Base-by-base conservation (phyloP, 1,284 basidiomycete species). In the Trametes polyzona region DNA sequence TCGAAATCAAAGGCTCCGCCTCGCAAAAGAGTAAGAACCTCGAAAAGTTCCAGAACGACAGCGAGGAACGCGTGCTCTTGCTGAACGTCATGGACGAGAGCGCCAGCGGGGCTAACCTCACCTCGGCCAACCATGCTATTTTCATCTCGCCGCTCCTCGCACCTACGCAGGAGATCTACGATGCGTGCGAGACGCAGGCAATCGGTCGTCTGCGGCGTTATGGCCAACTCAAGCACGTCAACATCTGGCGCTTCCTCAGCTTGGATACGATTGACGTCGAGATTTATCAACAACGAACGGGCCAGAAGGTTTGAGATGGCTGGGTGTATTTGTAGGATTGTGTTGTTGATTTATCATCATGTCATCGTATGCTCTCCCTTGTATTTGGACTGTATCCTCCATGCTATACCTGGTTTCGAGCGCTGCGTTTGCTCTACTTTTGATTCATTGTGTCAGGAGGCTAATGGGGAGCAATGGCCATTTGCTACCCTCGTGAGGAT, bases 41-140 rank as follows among this genome's bases (percentile, higher is more conserved):
- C 35, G 88, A 93, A 67, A 81, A 81, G 64, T 95, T 96, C 83
- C 93, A 97, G 75, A 83, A 89, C 56, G 78, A 85, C 36, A 83
- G 86, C 63, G 76, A 81, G 52, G 86, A 88, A 63, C 87, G 93
- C 9, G 94, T 97, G 1, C 78, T 98, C 29, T 78, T 98, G 52
- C 78, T 98, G 58, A 94, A 93, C 66, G 90, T 96, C 60, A 95
- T 92, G 82, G 94, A 96, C 72, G 93, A 96, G 70, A 94, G 90
- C 58, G 95, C 95, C 2, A 93, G 93, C 47, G 95, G 95, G 47
- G 88, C 93, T 62, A 98, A 98, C 71, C 74, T 98, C 67, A 97
- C 95, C 1, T 88, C 85, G 17, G 95, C 96, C 14, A 98, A 96
- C 75, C 94, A 96, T 67, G 95, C 93, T 32, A 90, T 98, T 69